A percentile compares a stretch with the other conserved stretches of the same genome.
Conservation (phyloP, 2,329 filamentous ascomycete species). For the Ramularia collo-cygni region DNA sequence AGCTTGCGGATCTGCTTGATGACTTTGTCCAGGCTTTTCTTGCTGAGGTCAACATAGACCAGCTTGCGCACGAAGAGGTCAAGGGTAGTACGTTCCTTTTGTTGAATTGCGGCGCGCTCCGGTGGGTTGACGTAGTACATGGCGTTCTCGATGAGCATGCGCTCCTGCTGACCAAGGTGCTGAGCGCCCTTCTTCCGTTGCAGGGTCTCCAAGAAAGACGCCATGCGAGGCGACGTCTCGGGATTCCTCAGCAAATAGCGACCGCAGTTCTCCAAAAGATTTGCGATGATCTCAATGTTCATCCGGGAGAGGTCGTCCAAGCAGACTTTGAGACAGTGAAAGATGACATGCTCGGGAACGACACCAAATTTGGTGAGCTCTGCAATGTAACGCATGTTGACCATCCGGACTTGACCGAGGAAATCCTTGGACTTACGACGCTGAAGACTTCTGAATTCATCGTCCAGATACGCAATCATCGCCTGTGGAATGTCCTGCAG, state of each 20-base stretch:
- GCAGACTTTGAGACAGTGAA: constrained; percentile 96
- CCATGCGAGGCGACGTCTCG: constrained; percentile 89
- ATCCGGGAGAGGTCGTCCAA: constrained; percentile 96
- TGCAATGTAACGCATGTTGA: constrained; percentile 94
- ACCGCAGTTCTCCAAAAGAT: constrained; percentile 91
- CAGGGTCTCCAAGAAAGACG: constrained; percentile 85
- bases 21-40: constrained; percentile 87
- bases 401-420: constrained; percentile 82
- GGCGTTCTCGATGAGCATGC: constrained; percentile 97
- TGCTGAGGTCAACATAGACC: constrained; percentile 88
- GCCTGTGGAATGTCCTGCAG: constrained; percentile 92
- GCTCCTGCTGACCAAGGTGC: constrained; percentile 89
- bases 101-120: constrained; percentile 84
- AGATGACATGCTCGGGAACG: constrained; percentile 96
- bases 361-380: constrained; percentile 97
- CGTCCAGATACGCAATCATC: constrained; percentile 84
- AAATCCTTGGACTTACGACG: constrained; percentile 97
- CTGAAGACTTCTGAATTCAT: constrained; percentile 93
- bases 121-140: constrained; percentile 97
- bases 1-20: constrained; percentile 90
- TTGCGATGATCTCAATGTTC: constrained; percentile 98
- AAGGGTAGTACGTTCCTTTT: constrained; percentile 90
- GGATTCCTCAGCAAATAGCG: constrained; percentile 87
- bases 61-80: constrained; percentile 90
- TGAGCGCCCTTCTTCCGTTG: constrained; percentile 94